These are phyloP conservation scores for Asterochloris sp. DNA, from an alignment of 139 green algal species.

Conservation along the genomic window DNA sequence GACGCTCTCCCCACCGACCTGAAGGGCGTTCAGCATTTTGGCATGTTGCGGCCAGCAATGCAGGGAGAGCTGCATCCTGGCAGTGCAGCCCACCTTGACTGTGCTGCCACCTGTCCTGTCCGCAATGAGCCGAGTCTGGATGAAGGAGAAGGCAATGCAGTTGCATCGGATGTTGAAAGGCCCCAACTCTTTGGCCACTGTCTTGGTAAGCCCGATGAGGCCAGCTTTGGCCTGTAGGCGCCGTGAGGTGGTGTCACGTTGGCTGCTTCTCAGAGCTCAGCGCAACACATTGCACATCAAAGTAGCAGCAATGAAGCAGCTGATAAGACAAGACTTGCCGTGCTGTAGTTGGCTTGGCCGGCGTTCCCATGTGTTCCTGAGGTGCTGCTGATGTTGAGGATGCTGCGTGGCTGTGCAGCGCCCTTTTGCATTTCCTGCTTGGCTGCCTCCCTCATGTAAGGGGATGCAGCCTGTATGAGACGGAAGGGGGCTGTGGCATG, in stretches of 20 bases:
- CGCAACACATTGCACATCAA: not conserved
- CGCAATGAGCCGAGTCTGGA: constrained; percentile 68
- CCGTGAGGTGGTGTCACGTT: not conserved
- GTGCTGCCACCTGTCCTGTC: not conserved
- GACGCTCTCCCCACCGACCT: constrained; percentile 47
- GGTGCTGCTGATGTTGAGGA: constrained; percentile 84
- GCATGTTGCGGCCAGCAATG: not conserved
- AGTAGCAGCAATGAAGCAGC: not conserved
- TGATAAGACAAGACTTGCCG: constrained; percentile 15
- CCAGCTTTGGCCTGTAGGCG: constrained; percentile 49
- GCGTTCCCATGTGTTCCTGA: constrained; percentile 51
- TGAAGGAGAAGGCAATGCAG: constrained; percentile 69
- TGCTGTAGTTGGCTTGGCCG: constrained; percentile 67
- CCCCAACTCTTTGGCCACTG: constrained; percentile 79
- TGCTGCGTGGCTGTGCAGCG: constrained; percentile 43
- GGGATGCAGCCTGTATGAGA: constrained; percentile 68
- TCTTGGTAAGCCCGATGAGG: constrained; percentile 76
- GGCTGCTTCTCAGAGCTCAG: not conserved
- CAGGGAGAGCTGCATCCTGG: constrained; percentile 5
- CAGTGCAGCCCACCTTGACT: not conserved
- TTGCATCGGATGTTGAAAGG: constrained; percentile 80
- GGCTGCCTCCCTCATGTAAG: constrained; percentile 66
- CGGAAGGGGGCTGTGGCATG: constrained; percentile 82
- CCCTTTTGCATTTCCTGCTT: constrained; percentile 62
- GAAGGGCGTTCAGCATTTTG: not conserved